Evolutionary conservation across 305 asterid genomes (phyloP), one percentile per base, ranked within the genome.

Genomic region (Fraxinus ornus): DNA sequence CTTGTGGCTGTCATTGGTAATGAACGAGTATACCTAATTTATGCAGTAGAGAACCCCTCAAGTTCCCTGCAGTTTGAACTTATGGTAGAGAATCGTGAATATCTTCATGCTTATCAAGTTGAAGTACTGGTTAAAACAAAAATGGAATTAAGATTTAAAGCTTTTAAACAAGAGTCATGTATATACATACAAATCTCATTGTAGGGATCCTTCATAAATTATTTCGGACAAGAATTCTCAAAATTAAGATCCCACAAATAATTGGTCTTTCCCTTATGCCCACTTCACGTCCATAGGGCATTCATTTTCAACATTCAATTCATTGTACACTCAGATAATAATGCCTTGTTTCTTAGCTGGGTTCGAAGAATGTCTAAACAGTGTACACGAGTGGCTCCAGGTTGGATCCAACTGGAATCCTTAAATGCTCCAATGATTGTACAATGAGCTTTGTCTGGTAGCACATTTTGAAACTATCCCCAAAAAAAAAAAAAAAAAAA

Each of bases 311-410:
- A 60, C 70, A 21, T 60, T 60, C 70, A 60, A 60, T 60, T 6
- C 70, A 60, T 60, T 60, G 32, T 7, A 60, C 70, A 22, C 32
- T 19, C 0, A 21, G 32, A 60, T 8, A 6, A 60, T 60, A 60
- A 60, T 60, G 70, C 21, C 13, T 19, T 5, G 30, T 60, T 21
- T 21, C 28, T 60, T 60, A 19, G 26, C 24, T 60, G 26, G 30
- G 0, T 21, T 60, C 3, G 32, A 60, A 13, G 70, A 60, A 60
- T 60, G 70, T 60, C 30, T 19, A 60, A n/a, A 6, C 28, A 21
- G 12, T 60, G 70, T 60, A 19, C 70, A 60, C 70, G 70, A 60
- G 70, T 60, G 70, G 70, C 70, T 60, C 70, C 70, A 60, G 70
- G 28, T 60, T 60, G 70, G 70, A 60, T 60, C 70, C 28, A 60